A percentile compares a stretch with the other conserved stretches of the same genome.
phyloP scores from a whole-genome alignment of 371 early-diverging fungal species.

The Choanephora cucurbitarum region DNA sequence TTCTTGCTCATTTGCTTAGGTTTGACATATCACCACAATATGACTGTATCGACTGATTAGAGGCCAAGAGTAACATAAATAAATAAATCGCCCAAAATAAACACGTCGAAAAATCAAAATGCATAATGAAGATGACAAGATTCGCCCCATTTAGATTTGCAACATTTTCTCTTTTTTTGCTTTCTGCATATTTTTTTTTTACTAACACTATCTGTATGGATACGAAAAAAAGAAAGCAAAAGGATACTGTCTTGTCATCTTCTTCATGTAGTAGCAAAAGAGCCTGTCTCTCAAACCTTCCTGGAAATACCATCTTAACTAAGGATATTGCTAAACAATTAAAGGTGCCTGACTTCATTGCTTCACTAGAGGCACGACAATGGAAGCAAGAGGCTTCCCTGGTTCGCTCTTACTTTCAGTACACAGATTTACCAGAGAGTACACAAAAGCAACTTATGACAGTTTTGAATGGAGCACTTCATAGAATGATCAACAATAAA shows the following conservation, averaged over 20 bases:
- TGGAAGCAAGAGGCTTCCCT: slow-evolving; percentile 18
- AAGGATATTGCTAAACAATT: slow-evolving; percentile 10
- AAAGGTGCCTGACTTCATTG: slow-evolving; percentile 14
- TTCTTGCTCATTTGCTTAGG: no score
- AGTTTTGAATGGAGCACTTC: slow-evolving; percentile 13
- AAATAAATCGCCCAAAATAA: no score
- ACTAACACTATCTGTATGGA: neutral
- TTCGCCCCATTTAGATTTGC: no score
- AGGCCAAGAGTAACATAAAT: no score
- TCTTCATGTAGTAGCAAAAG: slow-evolving; percentile 16
- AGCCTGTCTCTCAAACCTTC: slow-evolving; percentile 14
- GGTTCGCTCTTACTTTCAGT: slow-evolving; percentile 19
- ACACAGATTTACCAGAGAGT: slow-evolving; percentile 10
- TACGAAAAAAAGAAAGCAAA: slow-evolving; percentile 11
- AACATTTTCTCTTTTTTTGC: no score
- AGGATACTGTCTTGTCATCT: slow-evolving; percentile 4
- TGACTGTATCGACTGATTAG: no score
- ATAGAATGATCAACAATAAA: slow-evolving; percentile 12
- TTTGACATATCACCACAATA: no score
- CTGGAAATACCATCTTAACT: slow-evolving; percentile 15
- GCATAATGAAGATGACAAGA: no score
- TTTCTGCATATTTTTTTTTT: no score
- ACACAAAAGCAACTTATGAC: slow-evolving; percentile 6
- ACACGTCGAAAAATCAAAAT: no score
- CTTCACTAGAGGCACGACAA: slow-evolving; percentile 15